These are phyloP conservation scores for Daldinia eschscholtzii DNA, from an alignment of 2,329 filamentous ascomycete species.

Conservation along the genomic window DNA sequence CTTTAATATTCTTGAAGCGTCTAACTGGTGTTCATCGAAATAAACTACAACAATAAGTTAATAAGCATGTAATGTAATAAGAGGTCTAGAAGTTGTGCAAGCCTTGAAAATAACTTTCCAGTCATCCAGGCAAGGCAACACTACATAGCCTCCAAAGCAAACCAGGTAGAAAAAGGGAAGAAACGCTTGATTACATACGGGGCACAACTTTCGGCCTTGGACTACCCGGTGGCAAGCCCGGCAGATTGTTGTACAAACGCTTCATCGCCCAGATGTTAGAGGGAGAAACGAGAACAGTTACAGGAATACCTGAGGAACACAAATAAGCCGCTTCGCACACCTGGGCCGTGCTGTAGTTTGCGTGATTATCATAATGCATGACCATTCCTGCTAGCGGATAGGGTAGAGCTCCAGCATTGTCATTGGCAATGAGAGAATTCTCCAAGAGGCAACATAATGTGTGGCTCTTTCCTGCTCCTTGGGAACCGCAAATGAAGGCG, in stretches of 20 bases:
- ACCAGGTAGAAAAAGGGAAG: background rate
- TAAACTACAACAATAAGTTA: constrained; percentile 50
- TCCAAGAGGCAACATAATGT: constrained; percentile 67
- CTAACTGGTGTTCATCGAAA: constrained; percentile 60
- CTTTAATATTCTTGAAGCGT: constrained; percentile 62
- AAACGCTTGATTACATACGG: background rate
- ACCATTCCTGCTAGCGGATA: constrained; percentile 63
- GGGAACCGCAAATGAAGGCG: constrained; percentile 71
- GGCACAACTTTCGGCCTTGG: constrained; percentile 57
- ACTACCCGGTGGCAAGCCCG: constrained; percentile 31
- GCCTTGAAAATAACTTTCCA: background rate
- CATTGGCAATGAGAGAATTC: constrained; percentile 49
- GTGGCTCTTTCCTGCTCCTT: constrained; percentile 71
- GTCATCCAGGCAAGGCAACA: background rate
- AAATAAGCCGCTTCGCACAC: constrained; percentile 67
- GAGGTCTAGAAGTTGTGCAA: background rate
- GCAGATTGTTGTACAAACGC: constrained; percentile 57
- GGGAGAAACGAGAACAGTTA: constrained; percentile 62
- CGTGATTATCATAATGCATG: constrained; percentile 65
- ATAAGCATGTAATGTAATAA: background rate
- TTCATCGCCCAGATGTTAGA: constrained; percentile 59
- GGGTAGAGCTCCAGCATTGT: constrained; percentile 56
- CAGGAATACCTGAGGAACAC: constrained; percentile 59
- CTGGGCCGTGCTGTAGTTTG: constrained; percentile 40
- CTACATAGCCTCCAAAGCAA: background rate